Base-by-base conservation (phyloP, 257 asterid species). In the Lycium barbarum region DNA sequence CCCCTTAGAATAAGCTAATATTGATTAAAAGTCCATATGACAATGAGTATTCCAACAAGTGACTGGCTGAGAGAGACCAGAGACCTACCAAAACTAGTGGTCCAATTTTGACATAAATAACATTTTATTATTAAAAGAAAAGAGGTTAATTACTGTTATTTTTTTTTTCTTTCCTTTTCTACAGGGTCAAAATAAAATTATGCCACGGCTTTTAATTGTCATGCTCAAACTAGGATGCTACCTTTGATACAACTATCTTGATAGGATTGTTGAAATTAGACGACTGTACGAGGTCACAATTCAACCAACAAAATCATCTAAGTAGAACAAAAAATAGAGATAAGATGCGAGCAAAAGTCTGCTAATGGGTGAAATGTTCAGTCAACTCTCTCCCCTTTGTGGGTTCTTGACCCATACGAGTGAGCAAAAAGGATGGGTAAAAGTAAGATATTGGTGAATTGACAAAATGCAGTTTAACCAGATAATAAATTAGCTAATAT, bases 51-150 rank as follows among this genome's bases (percentile, higher is more conserved):
- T 70, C 20, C 45, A 45, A 11, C 36, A 72, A 43, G 3, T 9
- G 79, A 71, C 57, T 73, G 59, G 80, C 1, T 74, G 81, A 76
- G 63, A 49, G 20, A 76, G 81, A 76, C 43, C 63, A 76, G 2
- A 20, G 38, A 51, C 81, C 81, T 49, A 76, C 45, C 22, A 76
- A 51, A 18, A 49, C 0, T 51, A 76, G 1, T 36, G 78, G 53
- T 51, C 63, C 59, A 51, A 76, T 49, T 22, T 76, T 76, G 63
- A 76, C 20, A 76, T 76, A 68, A 68, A 12, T 67, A 51, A 74
- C 40, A 12, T 22, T 43, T 40, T 40, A 18, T 43, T 40, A 43
- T 18, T 71, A 5, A 73, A 73, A 6, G 59, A 47, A 73, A 20
- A 73, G 59, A 45, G 36, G 45, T 40, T 40, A 40, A 47, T 72